Percentiles rank a stretch among this genome's conserved stretches.
Evolutionary conservation across 345 rosid genomes (phyloP).

Genomic region (Linum trigynum): DNA sequence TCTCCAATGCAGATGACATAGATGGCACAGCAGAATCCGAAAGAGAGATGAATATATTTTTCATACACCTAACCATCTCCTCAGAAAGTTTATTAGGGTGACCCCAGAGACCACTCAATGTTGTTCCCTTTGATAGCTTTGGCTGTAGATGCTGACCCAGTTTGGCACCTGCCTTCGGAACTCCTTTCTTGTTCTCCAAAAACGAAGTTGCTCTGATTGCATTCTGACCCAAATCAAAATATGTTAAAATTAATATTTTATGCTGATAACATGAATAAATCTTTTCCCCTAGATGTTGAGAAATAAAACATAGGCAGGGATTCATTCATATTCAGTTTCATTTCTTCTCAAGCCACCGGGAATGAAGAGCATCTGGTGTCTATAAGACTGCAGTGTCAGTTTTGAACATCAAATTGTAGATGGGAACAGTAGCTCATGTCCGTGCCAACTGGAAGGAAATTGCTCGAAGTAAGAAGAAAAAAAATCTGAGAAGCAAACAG

Average conservation of each 20-base stretch:
- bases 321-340: background rate
- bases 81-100: conserved; percentile 19
- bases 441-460: background rate
- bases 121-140: conserved; percentile 41
- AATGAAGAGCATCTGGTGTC: background rate
- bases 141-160: conserved; percentile 21
- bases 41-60: conserved; percentile 18
- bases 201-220: conserved; percentile 20
- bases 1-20: conserved; percentile 22
- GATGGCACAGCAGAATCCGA: conserved; percentile 15
- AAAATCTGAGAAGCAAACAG: background rate
- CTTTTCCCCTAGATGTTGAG: background rate
- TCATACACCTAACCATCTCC: conserved; percentile 26
- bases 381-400: background rate
- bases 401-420: no score
- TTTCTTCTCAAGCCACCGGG: background rate
- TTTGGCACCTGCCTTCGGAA: conserved; percentile 18
- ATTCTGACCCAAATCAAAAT: conserved; percentile 31
- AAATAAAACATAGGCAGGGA: background rate
- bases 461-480: conserved; percentile 4
- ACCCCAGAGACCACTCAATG: conserved; percentile 28
- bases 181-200: conserved; percentile 24
- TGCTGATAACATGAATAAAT: no score
- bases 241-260: conserved; percentile 4
- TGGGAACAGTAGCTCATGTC: background rate